These are phyloP conservation scores for Hyphopichia burtonii DNA, from an alignment of 1,139 yeast genomes.

Conservation along the genomic window DNA sequence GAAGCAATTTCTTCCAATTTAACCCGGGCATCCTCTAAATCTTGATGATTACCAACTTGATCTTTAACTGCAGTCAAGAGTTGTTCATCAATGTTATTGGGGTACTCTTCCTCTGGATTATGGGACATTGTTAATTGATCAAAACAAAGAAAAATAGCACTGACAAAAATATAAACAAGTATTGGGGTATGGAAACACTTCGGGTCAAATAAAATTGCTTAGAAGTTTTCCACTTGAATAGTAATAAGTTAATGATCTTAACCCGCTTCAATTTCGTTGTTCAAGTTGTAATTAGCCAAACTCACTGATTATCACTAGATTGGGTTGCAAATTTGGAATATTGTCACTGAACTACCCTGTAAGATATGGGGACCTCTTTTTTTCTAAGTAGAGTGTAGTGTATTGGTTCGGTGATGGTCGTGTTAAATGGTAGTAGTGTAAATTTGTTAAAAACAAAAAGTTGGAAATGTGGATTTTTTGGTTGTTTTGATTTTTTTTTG, in stretches of 20 bases:
- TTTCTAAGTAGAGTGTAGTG: neutral
- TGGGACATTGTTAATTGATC: conserved; percentile 7
- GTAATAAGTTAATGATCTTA: too few relatives aligned
- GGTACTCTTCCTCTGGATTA: conserved; percentile 34
- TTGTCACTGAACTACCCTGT: neutral
- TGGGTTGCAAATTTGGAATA: conserved; percentile 2
- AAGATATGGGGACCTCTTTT: neutral
- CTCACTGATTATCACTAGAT: neutral
- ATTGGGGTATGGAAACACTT: neutral
- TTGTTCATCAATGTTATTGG: conserved; percentile 48
- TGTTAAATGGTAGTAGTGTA: conserved; percentile 31
- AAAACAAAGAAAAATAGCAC: neutral
- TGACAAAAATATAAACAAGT: neutral
- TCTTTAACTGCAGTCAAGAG: conserved; percentile 39
- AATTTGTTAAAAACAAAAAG: conserved; percentile 11
- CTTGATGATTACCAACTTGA: conserved; percentile 27
- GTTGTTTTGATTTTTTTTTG: conserved; percentile 3
- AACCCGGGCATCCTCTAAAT: conserved; percentile 25
- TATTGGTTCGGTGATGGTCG: conserved; percentile 12
- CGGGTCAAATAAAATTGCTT: neutral
- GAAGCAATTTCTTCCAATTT: conserved; percentile 36
- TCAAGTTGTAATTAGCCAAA: neutral
- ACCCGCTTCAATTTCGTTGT: too few relatives aligned
- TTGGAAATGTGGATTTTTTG: neutral
- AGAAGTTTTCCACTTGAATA: neutral